Base-by-base conservation (phyloP, 169 alveolate genomes). In the Haemoproteus tartakovskyi region DNA sequence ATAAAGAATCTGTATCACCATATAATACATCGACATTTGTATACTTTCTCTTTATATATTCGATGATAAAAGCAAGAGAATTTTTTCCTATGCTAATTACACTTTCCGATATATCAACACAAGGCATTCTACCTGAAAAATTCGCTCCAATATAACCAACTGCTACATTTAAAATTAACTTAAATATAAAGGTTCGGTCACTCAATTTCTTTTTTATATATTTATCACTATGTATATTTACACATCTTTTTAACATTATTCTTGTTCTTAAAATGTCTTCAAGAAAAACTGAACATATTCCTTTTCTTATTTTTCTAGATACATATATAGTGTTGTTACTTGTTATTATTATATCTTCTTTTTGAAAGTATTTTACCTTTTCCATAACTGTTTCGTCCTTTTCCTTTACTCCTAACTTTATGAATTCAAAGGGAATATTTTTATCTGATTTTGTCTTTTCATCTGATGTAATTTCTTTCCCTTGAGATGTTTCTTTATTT, bases 1-100 rank as follows among this genome's bases (percentile, higher is more conserved):
- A 96, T 14, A 97, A 95, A 12, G 98, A 94, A 87, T 97, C 99
- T 14, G 99, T 97, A 87, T 97, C 99, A 2, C 99, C 99, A 85
- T 97, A 97, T 40, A 96, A 84, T 40, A 96, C 97, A 62, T 91
- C 61, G 21, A 98, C 92, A 84, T 91, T 89, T 19, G 79, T 91
- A 79, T 88, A 94, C 41, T 91, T 90, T 38, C 84, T 90, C 9
- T 89, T 91, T 2, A 96, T 96, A 30, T 86, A 79, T 40, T 92
- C 93, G 80, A 90, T 92, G 14, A 98, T 96, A 46, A 82, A 86
- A 47, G 94, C 94, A 57, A 98, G 92, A 91, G 97, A 96, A 29
- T 93, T 86, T 54, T 98, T 85, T 6, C 98, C 99, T 48, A 94
- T 94, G 22, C 98, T 92, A 18, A 98, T 97, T 9, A 98, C 97